Evolutionary conservation across 169 alveolate species (phyloP).

Genomic region (Eimeria zaria): DNA sequence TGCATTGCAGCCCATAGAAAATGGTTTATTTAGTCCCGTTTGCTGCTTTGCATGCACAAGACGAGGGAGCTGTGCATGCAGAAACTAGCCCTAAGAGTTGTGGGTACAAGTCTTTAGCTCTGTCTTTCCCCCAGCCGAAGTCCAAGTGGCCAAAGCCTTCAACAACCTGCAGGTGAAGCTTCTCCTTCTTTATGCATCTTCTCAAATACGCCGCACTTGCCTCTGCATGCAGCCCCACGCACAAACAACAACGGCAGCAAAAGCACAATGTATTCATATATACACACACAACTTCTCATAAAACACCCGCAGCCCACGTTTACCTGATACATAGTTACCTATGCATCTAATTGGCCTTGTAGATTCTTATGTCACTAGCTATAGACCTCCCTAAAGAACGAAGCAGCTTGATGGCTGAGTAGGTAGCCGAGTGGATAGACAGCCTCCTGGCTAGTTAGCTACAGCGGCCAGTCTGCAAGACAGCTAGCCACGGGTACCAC

Average conservation of each 20-base stretch:
- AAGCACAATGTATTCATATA: not conserved
- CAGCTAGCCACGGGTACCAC: not conserved
- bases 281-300: not conserved
- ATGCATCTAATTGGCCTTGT: not conserved
- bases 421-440: not conserved
- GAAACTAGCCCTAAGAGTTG: conserved; percentile 12
- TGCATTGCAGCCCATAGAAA: not conserved
- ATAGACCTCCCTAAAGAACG: not conserved
- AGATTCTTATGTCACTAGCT: not conserved
- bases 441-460: not conserved
- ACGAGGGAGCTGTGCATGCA: conserved; percentile 32
- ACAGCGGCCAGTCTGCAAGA: not conserved
- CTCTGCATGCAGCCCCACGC: conserved; percentile 64
- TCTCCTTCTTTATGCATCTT: conserved; percentile 6
- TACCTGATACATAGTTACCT: not conserved
- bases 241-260: not conserved
- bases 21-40: not conserved
- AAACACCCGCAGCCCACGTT: not conserved
- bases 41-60: conserved; percentile 29
- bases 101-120: conserved; percentile 70
- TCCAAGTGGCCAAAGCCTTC: conserved; percentile 73
- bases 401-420: not conserved
- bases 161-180: conserved; percentile 37
- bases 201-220: conserved; percentile 58
- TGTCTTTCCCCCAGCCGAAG: conserved; percentile 77